A percentile compares a stretch with the other conserved stretches of the same genome.
phyloP scores from a whole-genome alignment of 2,329 filamentous ascomycete genomes.

The Hypoxylon sp. region DNA sequence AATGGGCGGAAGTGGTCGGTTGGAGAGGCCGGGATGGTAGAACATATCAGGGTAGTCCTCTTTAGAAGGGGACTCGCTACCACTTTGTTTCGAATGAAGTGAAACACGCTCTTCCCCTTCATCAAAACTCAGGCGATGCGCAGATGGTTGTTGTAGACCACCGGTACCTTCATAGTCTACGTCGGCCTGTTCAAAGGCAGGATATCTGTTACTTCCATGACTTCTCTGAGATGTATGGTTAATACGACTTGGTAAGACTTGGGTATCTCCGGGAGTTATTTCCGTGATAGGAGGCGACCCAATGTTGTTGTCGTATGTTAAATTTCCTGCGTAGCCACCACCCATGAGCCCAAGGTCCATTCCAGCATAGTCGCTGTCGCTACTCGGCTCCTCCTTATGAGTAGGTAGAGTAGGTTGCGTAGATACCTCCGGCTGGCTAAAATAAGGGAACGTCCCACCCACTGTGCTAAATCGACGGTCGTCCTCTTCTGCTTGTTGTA shows the following conservation, averaged over 20 bases:
- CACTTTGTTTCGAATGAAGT: slow-evolving; percentile 69
- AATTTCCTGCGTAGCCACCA: slow-evolving; percentile 74
- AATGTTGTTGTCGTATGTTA: slow-evolving; percentile 66
- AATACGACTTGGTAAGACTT: slow-evolving; percentile 65
- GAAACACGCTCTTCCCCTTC: slow-evolving; percentile 86
- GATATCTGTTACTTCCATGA: slow-evolving; percentile 59
- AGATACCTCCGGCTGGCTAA: slow-evolving; percentile 58
- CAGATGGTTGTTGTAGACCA: slow-evolving; percentile 82
- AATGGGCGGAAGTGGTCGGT: slow-evolving; percentile 74
- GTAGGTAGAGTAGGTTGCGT: slow-evolving; percentile 60
- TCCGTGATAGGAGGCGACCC: slow-evolving; percentile 59
- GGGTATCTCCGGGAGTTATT: slow-evolving; percentile 61
- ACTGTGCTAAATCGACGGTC: slow-evolving; percentile 71
- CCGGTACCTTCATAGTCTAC: slow-evolving; percentile 94
- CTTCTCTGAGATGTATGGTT: slow-evolving; percentile 56
- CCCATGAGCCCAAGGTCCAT: slow-evolving; percentile 83
- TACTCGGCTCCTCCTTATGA: slow-evolving; percentile 69
- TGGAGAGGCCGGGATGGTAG: slow-evolving; percentile 86
- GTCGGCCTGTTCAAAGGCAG: slow-evolving; percentile 72
- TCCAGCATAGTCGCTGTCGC: slow-evolving; percentile 79
- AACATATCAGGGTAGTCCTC: slow-evolving; percentile 91
- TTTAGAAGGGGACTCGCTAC: slow-evolving; percentile 75
- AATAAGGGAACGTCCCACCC: slow-evolving; percentile 65
- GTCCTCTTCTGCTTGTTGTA: slow-evolving; percentile 88
- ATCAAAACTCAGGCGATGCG: slow-evolving; percentile 87